Evolutionary conservation across 2,329 filamentous ascomycete genomes (phyloP).

Genomic region (Cladophialophora exuberans): DNA sequence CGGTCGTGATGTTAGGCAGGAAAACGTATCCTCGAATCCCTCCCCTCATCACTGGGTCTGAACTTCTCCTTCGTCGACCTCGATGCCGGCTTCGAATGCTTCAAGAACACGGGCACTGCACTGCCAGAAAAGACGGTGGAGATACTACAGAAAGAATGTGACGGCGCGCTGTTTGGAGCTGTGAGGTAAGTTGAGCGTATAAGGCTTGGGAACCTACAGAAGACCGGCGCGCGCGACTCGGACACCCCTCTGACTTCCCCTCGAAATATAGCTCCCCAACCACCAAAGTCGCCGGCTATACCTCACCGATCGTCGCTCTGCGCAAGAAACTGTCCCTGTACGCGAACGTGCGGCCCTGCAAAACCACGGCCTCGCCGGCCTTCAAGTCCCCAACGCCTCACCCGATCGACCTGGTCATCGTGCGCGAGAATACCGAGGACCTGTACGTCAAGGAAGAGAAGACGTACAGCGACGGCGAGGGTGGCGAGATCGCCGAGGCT

Average conservation of each 20-base stretch:
- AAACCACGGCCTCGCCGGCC: conserved; percentile 65
- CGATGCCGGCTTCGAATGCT: conserved; percentile 89
- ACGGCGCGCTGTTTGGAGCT: conserved; percentile 94
- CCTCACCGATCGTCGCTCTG: conserved; percentile 92
- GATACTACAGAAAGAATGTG: conserved; percentile 84
- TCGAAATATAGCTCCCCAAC: conserved; percentile 69
- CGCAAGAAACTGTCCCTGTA: conserved; percentile 94
- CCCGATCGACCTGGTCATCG: conserved; percentile 94
- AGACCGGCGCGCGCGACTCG: neutral
- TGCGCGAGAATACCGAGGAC: conserved; percentile 98
- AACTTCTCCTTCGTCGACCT: conserved; percentile 95
- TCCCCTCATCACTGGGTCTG: conserved; percentile 85
- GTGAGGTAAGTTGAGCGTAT: conserved; percentile 61
- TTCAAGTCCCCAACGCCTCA: conserved; percentile 47
- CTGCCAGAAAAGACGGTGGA: conserved; percentile 90
- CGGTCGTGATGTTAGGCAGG: conserved; percentile 60
- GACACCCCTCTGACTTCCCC: neutral
- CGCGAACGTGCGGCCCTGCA: conserved; percentile 96
- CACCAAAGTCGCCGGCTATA: conserved; percentile 90
- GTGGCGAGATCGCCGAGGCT: conserved; percentile 87
- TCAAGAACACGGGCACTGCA: conserved; percentile 84
- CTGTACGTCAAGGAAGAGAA: conserved; percentile 97
- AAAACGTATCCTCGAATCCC: conserved; percentile 86
- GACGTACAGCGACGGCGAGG: conserved; percentile 70
- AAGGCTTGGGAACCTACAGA: neutral